phyloP scores from a whole-genome alignment of 1,284 basidiomycete genomes.

The Pterula multifida region DNA sequence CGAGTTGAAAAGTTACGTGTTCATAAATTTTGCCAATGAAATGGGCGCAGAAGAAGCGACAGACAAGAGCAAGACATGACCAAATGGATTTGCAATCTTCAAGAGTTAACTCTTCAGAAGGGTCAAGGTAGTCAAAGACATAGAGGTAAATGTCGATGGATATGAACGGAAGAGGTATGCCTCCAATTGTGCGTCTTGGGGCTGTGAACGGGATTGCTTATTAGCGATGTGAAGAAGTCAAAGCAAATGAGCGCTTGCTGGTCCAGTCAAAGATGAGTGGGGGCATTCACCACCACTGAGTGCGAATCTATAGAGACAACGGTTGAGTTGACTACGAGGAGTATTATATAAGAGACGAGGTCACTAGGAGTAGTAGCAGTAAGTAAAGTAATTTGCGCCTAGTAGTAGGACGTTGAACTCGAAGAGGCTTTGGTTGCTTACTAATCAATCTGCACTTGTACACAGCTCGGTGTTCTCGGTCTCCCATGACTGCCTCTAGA shows the following conservation, averaged over 20 bases:
- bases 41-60: conserved; percentile 26
- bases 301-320: too few species aligned
- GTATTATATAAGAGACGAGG: too few species aligned
- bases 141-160: conserved; percentile 24
- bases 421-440: too few species aligned
- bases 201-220: neutral
- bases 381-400: too few species aligned
- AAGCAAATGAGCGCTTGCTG: neutral
- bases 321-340: too few species aligned
- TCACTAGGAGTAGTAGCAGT: too few species aligned
- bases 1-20: neutral
- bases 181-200: neutral
- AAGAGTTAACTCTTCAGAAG: conserved; percentile 8
- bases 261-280: neutral
- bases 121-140: conserved; percentile 21
- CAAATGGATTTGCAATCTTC: conserved; percentile 13
- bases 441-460: too few species aligned
- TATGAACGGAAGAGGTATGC: conserved; percentile 8
- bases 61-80: conserved; percentile 24
- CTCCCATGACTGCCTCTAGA: too few species aligned
- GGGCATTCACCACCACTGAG: too few species aligned
- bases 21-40: neutral
- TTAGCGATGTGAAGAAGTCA: neutral
- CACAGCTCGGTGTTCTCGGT: too few species aligned
- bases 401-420: too few species aligned